Conservation (phyloP, 208 protist species). For the Leishmania guyanensis region DNA sequence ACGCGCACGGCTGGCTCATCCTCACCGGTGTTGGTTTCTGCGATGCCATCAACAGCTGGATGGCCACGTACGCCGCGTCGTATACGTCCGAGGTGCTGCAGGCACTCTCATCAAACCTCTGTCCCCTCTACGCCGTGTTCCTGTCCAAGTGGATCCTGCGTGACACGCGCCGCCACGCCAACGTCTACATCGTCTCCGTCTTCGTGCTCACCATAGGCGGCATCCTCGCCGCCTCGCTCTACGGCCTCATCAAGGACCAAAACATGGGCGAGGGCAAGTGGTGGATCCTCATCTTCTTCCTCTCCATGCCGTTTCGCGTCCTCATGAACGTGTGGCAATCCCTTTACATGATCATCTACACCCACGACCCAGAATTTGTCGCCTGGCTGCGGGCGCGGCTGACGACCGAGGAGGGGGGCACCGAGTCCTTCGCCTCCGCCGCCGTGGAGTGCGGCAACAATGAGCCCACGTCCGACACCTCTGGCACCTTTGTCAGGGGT, state of each 20-base stretch:
- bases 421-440: background rate
- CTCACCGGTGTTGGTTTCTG: constrained; percentile 64
- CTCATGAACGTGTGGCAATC: constrained; percentile 86
- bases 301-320: constrained; percentile 70
- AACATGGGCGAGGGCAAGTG: constrained; percentile 47
- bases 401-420: background rate
- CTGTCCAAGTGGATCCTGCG: constrained; percentile 76
- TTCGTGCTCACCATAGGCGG: constrained; percentile 70
- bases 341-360: constrained; percentile 88
- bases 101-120: constrained; percentile 72
- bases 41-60: constrained; percentile 76
- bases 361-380: constrained; percentile 53
- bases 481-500: background rate
- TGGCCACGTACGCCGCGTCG: constrained; percentile 78
- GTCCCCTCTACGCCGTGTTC: constrained; percentile 74
- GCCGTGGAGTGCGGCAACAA: background rate
- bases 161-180: constrained; percentile 69
- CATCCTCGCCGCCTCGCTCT: constrained; percentile 60
- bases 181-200: constrained; percentile 55
- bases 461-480: background rate
- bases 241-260: constrained; percentile 46
- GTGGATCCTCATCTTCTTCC: constrained; percentile 84
- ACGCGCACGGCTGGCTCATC: constrained; percentile 48
- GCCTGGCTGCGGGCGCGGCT: constrained; percentile 40
- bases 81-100: constrained; percentile 83